Evolutionary conservation across 257 asterid genomes (phyloP).

Genomic region (Cynanchum wilfordii): DNA sequence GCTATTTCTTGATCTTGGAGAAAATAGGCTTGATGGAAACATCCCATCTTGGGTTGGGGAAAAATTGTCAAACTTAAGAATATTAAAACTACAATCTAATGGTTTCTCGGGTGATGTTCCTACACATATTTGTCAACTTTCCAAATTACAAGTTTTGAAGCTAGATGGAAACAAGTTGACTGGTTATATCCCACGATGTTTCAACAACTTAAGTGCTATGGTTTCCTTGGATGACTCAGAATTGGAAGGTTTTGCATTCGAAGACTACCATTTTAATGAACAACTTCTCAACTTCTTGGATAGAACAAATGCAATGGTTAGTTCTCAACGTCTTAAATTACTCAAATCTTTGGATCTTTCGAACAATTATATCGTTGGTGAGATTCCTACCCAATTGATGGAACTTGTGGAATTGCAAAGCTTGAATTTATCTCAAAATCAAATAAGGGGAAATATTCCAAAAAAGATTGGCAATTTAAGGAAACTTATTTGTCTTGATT

Average conservation of each 20-base stretch:
- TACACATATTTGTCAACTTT: constrained; percentile 19
- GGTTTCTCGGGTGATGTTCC: constrained; percentile 21
- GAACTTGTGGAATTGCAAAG: too few species aligned
- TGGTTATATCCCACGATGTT: constrained; percentile 23
- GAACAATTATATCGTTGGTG: constrained; percentile 7
- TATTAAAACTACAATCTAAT: constrained; percentile 25
- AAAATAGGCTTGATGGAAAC: constrained; percentile 1
- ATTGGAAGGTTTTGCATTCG: neutral
- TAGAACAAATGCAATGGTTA: too few species aligned
- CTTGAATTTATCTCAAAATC: constrained; percentile 22
- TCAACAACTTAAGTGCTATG: constrained; percentile 25
- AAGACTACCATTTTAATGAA: too few species aligned
- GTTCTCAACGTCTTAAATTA: too few species aligned
- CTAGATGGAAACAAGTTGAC: constrained; percentile 21
- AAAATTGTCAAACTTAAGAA: constrained; percentile 9
- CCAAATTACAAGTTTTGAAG: constrained; percentile 21
- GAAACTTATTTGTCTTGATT: constrained; percentile 26
- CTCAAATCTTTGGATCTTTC: too few species aligned
- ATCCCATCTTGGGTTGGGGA: constrained; percentile 28
- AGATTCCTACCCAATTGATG: constrained; percentile 13
- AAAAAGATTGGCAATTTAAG: constrained; percentile 17
- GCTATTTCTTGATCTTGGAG: constrained; percentile 1
- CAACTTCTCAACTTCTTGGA: neutral
- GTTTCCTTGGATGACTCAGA: neutral
- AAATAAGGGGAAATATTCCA: constrained; percentile 27